Percentiles rank a stretch among this genome's conserved stretches.
Conservation (phyloP, 106 monocot genomes). For the Allium cepa region DNA sequence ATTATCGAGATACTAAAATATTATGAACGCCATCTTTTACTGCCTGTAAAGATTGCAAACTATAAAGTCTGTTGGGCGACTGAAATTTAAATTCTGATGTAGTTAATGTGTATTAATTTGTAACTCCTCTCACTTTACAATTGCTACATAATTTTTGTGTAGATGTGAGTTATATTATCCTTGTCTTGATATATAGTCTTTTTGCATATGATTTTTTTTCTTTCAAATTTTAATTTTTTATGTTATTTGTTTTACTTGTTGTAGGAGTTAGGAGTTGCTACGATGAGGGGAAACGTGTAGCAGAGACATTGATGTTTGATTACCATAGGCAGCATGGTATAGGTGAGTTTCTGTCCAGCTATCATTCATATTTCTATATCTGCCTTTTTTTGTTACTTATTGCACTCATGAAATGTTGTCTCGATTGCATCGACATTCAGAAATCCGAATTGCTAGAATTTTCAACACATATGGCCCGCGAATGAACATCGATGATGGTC, state of each 20-base stretch:
- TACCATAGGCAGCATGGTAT: slow-evolving; percentile 82
- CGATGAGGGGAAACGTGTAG: slow-evolving; percentile 81
- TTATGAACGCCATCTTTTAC: too few relatives aligned
- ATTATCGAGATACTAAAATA: too few relatives aligned
- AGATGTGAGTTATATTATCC: background rate
- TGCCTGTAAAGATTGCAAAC: too few relatives aligned
- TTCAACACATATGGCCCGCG: slow-evolving; percentile 98
- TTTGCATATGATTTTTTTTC: background rate
- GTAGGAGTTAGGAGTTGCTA: slow-evolving; percentile 77
- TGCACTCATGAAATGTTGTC: background rate
- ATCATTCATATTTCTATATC: background rate
- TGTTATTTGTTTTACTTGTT: background rate
- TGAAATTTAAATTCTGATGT: background rate
- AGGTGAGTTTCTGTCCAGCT: slow-evolving; percentile 24
- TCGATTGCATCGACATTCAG: slow-evolving; percentile 15
- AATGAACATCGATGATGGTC: slow-evolving; percentile 99
- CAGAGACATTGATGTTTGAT: slow-evolving; percentile 74
- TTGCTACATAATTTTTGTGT: too few relatives aligned
- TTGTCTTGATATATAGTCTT: background rate
- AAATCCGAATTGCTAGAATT: slow-evolving; percentile 96
- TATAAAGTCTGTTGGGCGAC: background rate
- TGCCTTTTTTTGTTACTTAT: background rate
- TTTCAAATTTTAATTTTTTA: background rate
- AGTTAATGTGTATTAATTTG: background rate
- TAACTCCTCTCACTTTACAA: background rate